Percentiles rank a stretch among this genome's conserved stretches.
Conservation (phyloP, 371 early-diverging fungal species). For the Apophysomyces trapeziformis region DNA sequence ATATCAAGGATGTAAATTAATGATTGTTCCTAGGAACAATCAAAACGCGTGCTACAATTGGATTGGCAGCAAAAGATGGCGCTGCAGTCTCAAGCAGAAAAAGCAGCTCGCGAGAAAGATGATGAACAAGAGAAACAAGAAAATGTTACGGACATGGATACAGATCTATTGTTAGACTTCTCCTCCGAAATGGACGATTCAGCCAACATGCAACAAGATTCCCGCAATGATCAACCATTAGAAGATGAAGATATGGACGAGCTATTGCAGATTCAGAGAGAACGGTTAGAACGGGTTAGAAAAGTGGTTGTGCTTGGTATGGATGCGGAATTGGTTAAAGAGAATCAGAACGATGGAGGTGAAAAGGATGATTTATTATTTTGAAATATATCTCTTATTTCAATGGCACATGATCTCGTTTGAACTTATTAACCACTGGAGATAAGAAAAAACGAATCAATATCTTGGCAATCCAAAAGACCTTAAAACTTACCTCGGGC, state of each 20-base stretch:
- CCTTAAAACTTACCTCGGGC: constrained; percentile 29
- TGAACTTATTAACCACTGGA: constrained; percentile 12
- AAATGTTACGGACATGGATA: constrained; percentile 16
- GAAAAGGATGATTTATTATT: constrained; percentile 52
- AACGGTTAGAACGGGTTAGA: constrained; percentile 45
- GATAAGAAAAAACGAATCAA: background rate
- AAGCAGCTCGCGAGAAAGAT: constrained; percentile 23
- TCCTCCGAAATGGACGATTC: background rate
- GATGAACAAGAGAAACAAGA: constrained; percentile 30
- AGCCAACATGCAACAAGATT: constrained; percentile 14
- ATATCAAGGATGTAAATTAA: background rate
- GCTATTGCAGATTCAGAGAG: constrained; percentile 43
- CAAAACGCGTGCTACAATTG: constrained; percentile 44
- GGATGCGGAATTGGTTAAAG: constrained; percentile 45
- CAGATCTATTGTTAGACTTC: background rate
- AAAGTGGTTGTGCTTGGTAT: constrained; percentile 49
- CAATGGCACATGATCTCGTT: constrained; percentile 1
- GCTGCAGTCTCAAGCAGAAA: constrained; percentile 16
- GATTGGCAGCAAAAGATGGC: constrained; percentile 39
- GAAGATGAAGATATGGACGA: constrained; percentile 54
- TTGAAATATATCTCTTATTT: constrained; percentile 22
- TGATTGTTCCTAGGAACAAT: constrained; percentile 34
- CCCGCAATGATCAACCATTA: constrained; percentile 11
- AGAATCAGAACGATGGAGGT: constrained; percentile 24
- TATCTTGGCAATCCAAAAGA: background rate